These are phyloP conservation scores for Adansonia rubrostipa DNA, from an alignment of 441 rosid species.

Conservation along the genomic window DNA sequence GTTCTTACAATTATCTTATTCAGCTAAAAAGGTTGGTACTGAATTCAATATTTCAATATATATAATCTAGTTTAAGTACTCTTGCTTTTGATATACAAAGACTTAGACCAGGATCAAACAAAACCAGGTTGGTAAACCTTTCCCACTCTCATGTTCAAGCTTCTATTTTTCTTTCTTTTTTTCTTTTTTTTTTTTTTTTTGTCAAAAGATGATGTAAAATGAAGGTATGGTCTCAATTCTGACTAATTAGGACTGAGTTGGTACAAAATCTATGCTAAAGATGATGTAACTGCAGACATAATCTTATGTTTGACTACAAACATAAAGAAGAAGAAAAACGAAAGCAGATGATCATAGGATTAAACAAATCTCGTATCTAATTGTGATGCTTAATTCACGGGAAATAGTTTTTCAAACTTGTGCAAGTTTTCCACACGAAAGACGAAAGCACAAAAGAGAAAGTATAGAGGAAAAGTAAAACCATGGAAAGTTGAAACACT, in stretches of 20 bases:
- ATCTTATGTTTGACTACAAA: constrained; percentile 14
- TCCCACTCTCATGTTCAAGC: neutral
- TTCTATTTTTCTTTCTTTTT: no score
- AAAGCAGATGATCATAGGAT: neutral
- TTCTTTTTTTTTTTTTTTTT: neutral
- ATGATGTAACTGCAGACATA: constrained; percentile 17
- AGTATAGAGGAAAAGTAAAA: neutral
- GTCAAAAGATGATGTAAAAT: constrained; percentile 14
- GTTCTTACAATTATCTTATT: neutral
- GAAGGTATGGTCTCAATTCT: neutral
- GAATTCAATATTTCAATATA: neutral
- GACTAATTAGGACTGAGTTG: constrained; percentile 1
- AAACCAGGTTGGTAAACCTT: neutral
- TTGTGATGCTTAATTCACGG: neutral
- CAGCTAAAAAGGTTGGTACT: neutral
- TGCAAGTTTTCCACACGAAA: neutral
- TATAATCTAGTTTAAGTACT: neutral
- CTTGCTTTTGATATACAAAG: neutral
- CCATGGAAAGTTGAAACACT: neutral
- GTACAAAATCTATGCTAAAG: neutral
- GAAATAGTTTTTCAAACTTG: neutral
- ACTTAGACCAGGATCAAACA: neutral
- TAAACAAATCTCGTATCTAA: neutral
- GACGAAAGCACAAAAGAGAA: neutral
- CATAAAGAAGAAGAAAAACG: neutral